phyloP scores from a whole-genome alignment of 352 stramenopile genomes.

The Halophytophthora batemanensis region DNA sequence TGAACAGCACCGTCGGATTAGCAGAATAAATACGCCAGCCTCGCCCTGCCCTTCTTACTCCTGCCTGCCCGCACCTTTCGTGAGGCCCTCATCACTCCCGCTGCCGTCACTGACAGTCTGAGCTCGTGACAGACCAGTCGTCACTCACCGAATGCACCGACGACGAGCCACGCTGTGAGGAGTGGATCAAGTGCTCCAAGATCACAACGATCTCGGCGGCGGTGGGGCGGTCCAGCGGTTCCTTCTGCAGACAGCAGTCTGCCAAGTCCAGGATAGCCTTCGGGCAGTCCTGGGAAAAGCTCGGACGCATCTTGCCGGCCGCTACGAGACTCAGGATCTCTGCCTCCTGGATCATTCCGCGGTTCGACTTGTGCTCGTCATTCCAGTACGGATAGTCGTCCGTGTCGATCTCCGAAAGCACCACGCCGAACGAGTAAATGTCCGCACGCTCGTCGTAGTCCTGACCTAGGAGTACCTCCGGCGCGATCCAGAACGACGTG shows the following conservation, averaged over 20 bases:
- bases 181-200: slow-evolving; percentile 35
- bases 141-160: too few relatives aligned
- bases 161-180: slow-evolving; percentile 19
- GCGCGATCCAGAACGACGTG: slow-evolving; percentile 63
- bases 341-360: slow-evolving; percentile 42
- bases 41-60: too few relatives aligned
- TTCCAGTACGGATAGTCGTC: slow-evolving; percentile 59
- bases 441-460: slow-evolving; percentile 49
- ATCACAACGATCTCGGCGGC: slow-evolving; percentile 40
- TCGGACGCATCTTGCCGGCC: slow-evolving; percentile 28
- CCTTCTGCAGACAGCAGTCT: slow-evolving; percentile 35
- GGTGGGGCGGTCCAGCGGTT: slow-evolving; percentile 44
- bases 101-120: too few relatives aligned
- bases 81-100: too few relatives aligned
- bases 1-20: too few relatives aligned
- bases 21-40: too few relatives aligned
- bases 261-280: slow-evolving; percentile 40
- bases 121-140: too few relatives aligned
- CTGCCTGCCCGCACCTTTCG: too few relatives aligned
- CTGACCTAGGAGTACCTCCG: slow-evolving; percentile 45
- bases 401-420: slow-evolving; percentile 47
- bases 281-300: slow-evolving; percentile 42
- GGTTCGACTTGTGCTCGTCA: slow-evolving; percentile 23
- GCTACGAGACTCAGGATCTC: slow-evolving; percentile 49
- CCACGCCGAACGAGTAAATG: slow-evolving; percentile 51